phyloP scores from a whole-genome alignment of 2,329 filamentous ascomycete species.

The Elsinoe fawcettii region DNA sequence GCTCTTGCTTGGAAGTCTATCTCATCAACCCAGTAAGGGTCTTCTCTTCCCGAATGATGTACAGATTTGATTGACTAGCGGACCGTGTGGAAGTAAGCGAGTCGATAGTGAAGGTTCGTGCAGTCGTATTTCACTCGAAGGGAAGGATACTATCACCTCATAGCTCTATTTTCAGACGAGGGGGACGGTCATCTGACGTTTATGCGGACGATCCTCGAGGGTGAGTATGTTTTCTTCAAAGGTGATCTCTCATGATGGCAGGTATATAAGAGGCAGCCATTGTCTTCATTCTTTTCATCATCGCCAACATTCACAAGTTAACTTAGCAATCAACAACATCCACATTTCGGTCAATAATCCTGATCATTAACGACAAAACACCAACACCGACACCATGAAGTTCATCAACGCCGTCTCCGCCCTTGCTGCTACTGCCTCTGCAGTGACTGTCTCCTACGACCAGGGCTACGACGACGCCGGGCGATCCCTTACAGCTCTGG shows the following conservation, averaged over 20 bases:
- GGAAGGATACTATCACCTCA: neutral
- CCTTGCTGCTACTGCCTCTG: slow-evolving; percentile 33
- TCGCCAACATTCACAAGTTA: neutral
- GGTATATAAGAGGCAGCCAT: neutral
- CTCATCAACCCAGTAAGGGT: neutral
- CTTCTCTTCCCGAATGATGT: neutral
- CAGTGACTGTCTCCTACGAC: slow-evolving; percentile 60
- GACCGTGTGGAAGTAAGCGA: slow-evolving; percentile 1
- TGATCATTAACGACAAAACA: neutral
- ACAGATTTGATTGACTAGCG: neutral
- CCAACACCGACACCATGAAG: slow-evolving; percentile 36
- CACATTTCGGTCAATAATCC: neutral
- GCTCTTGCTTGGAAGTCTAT: neutral
- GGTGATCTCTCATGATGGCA: neutral
- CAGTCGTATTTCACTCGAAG: neutral
- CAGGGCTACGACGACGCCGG: slow-evolving; percentile 56
- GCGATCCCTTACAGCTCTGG: slow-evolving; percentile 49
- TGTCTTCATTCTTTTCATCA: neutral
- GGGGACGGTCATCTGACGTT: neutral
- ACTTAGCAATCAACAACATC: neutral
- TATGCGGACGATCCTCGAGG: neutral
- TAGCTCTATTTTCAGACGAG: slow-evolving; percentile 2
- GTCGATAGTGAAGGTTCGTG: neutral
- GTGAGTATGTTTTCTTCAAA: neutral
- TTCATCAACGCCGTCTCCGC: slow-evolving; percentile 36